Base-by-base conservation (phyloP, 345 rosid species). In the Heritiera fomes region DNA sequence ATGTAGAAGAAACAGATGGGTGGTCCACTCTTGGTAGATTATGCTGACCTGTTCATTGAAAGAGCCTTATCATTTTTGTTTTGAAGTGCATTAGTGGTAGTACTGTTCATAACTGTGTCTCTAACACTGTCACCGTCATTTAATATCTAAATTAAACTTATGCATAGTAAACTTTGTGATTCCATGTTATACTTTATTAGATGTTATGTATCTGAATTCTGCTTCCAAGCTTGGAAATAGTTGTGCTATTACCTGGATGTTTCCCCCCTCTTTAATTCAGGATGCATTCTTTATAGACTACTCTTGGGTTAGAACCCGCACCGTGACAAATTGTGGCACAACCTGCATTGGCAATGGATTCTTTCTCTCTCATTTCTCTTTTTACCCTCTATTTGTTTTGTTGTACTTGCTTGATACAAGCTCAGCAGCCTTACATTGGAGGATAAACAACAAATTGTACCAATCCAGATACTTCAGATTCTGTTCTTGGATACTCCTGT, bases 381-480 rank as follows among this genome's bases (percentile, higher is more conserved):
- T 43, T 75, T 2, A 18, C 49, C 34, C 46, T 83, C 73, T 79
- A 62, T 17, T 4, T 80, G 28, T 55, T 78, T 47, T 74, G 81
- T 75, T 80, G 80, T 70, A 77, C 28, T 63, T 77, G 81, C 72
- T 80, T 76, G 71, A 53, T 85, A 79, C 80, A 78, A 8, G 91
- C 90, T 8, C 98, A 92, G 83, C 94, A 94, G 62, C 93, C 93
- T 56, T 92, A 94, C 10, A 89, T 72, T 11, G 96, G 88, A 5
- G 30, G 0, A 66, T 77, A 87, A 13, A 86, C 88, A 20, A 83
- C 90, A 50, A 46, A 72, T 63, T 92, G 98, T 61, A 1, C 45
- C 3, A 79, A 79, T 82, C 18, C 61, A 13, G 82, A 52, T 45
- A 79, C 77, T 66, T 79, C 88, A 38, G 80, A 81, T 78, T 90